Evolutionary conservation across 352 stramenopile species (phyloP).

Genomic region (Globisporangium parvum): DNA sequence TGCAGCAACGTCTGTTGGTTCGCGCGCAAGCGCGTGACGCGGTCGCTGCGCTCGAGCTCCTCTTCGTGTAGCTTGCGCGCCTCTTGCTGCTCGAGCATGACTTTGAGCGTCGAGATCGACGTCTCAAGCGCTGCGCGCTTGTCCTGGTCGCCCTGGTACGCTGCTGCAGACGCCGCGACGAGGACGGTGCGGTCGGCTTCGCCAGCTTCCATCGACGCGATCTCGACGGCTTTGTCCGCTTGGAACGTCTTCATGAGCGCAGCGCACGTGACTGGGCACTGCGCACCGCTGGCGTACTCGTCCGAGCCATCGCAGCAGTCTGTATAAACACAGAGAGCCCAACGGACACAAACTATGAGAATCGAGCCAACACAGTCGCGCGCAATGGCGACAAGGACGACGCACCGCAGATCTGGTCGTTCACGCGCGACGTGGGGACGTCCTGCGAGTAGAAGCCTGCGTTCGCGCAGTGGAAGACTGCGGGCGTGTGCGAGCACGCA

Average conservation of each 20-base stretch:
- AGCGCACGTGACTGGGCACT: conserved; percentile 42
- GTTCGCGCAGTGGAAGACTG: conserved; percentile 69
- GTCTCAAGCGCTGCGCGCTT: conserved; percentile 25
- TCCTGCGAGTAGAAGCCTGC: conserved; percentile 57
- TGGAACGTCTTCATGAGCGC: conserved; percentile 35
- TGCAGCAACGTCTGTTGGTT: conserved; percentile 38
- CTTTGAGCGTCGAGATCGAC: conserved; percentile 19
- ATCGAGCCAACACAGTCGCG: background rate
- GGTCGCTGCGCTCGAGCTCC: conserved; percentile 42
- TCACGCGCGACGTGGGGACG: conserved; percentile 59
- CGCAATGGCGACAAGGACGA: background rate
- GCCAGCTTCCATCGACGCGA: conserved; percentile 69
- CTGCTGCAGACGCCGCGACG: conserved; percentile 22
- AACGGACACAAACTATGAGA: background rate
- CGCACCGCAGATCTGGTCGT: conserved; percentile 72
- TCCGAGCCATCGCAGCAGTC: conserved; percentile 82
- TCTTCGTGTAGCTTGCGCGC: conserved; percentile 32
- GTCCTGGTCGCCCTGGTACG: conserved; percentile 27
- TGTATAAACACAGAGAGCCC: conserved; percentile 21
- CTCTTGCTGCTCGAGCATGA: conserved; percentile 39
- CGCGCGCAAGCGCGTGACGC: conserved; percentile 27
- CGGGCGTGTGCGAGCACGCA: conserved; percentile 64
- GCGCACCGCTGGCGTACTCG: conserved; percentile 54
- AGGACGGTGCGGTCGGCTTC: conserved; percentile 37
- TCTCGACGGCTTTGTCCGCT: conserved; percentile 44